phyloP scores from a whole-genome alignment of 2,329 filamentous ascomycete genomes.

The Simplicillium sp. region DNA sequence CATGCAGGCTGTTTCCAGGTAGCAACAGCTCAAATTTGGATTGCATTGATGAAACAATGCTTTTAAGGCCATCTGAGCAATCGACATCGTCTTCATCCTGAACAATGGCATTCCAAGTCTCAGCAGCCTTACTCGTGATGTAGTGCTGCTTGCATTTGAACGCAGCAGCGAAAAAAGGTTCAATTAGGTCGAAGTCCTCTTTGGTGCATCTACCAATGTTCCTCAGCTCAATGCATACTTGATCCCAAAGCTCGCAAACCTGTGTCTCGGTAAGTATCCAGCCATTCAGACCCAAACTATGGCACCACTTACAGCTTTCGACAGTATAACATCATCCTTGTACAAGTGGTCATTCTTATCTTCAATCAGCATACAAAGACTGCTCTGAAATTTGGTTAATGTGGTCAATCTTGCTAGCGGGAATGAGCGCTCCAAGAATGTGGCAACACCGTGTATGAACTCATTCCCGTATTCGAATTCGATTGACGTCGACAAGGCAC shows the following conservation, averaged over 20 bases:
- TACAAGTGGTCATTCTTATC: constrained; percentile 39
- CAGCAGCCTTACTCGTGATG: constrained; percentile 40
- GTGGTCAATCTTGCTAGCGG: constrained; percentile 33
- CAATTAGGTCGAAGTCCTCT: constrained; percentile 41
- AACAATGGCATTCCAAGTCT: constrained; percentile 63
- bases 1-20: constrained; percentile 31
- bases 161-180: constrained; percentile 43
- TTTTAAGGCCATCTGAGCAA: constrained; percentile 57
- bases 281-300: neutral
- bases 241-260: constrained; percentile 41
- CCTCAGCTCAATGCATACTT: constrained; percentile 30
- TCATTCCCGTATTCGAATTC: constrained; percentile 4
- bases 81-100: constrained; percentile 46
- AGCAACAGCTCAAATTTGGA: constrained; percentile 37
- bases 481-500: too few species aligned
- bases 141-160: constrained; percentile 48
- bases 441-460: constrained; percentile 39
- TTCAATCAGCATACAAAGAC: constrained; percentile 53
- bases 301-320: constrained; percentile 33
- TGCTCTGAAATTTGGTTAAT: constrained; percentile 45
- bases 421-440: constrained; percentile 41
- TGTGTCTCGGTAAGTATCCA: constrained; percentile 21
- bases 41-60: constrained; percentile 51
- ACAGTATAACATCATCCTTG: constrained; percentile 27
- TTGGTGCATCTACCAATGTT: constrained; percentile 24